Conservation (phyloP, 345 rosid species). For the Bruguiera sexangula region DNA sequence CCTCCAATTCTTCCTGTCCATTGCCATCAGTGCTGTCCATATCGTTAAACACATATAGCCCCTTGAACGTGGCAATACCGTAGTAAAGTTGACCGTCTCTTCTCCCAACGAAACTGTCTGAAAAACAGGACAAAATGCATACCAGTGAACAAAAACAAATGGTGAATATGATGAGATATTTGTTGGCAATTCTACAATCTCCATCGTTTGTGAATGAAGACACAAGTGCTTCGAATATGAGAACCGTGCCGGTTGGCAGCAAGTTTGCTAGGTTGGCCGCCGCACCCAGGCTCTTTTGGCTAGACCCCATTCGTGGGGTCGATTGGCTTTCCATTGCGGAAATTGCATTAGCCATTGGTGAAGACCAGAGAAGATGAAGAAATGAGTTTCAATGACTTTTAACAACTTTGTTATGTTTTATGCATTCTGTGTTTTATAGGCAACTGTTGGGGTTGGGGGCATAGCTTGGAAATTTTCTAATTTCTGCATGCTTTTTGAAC, state of each 20-base stretch:
- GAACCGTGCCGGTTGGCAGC: conserved; percentile 55
- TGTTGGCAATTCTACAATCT: conserved; percentile 26
- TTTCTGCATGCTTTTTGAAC: too few relatives aligned
- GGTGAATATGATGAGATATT: conserved; percentile 33
- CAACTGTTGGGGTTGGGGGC: too few relatives aligned
- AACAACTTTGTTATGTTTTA: too few relatives aligned
- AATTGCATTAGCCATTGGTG: too few relatives aligned
- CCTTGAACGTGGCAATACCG: conserved; percentile 40
- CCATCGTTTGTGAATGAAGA: conserved; percentile 55
- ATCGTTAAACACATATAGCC: conserved; percentile 36
- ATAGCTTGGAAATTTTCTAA: too few relatives aligned
- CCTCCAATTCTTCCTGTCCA: not conserved
- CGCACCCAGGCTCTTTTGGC: conserved; percentile 12
- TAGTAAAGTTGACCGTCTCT: conserved; percentile 37
- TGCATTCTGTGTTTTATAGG: too few relatives aligned
- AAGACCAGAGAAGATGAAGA: too few relatives aligned
- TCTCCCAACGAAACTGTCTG: conserved; percentile 40
- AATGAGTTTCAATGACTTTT: too few relatives aligned
- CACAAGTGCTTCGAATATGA: conserved; percentile 37
- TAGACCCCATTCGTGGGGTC: too few relatives aligned
- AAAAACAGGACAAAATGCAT: conserved; percentile 50
- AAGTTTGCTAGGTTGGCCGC: conserved; percentile 57
- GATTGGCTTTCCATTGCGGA: too few relatives aligned
- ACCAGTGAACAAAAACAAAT: conserved; percentile 25
- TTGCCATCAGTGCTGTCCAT: not conserved